Evolutionary conservation across 179 eudicot species (phyloP).

Genomic region (Vitellaria paradoxa): DNA sequence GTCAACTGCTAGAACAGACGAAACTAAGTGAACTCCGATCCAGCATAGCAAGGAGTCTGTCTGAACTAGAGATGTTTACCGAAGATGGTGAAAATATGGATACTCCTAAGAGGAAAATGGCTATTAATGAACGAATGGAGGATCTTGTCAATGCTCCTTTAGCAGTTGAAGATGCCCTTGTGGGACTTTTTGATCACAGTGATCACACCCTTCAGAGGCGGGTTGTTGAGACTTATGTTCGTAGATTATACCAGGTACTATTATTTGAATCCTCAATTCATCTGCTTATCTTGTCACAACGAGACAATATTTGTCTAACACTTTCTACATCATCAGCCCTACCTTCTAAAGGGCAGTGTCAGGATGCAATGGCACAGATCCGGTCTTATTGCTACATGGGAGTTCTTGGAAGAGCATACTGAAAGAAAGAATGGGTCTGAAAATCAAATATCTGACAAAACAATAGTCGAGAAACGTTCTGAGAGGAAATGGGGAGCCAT

Average conservation of each 20-base stretch:
- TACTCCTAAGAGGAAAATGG: constrained; percentile 93
- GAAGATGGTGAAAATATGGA: constrained; percentile 98
- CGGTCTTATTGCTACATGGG: constrained; percentile 98
- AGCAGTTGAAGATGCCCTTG: constrained; percentile 99
- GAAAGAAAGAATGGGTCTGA: constrained; percentile 45
- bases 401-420: constrained; percentile 83
- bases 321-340: constrained; percentile 62
- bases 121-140: constrained; percentile 97
- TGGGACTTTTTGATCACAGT: constrained; percentile 97
- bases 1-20: constrained; percentile 94
- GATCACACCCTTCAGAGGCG: constrained; percentile 99
- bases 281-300: constrained; percentile 2
- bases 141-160: constrained; percentile 92
- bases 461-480: constrained; percentile 52
- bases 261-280: constrained; percentile 1
- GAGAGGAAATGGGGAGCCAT: constrained; percentile 98
- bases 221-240: constrained; percentile 97
- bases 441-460: constrained; percentile 30
- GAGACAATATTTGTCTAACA: constrained; percentile 7
- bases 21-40: constrained; percentile 97
- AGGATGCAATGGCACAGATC: constrained; percentile 99
- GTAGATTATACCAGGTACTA: constrained; percentile 88
- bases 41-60: constrained; percentile 93
- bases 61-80: constrained; percentile 98
- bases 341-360: constrained; percentile 92